Percentiles rank a stretch among this genome's conserved stretches.
phyloP scores from a whole-genome alignment of 768 basidiomycete genomes.

The Kwoniella heveanensis region DNA sequence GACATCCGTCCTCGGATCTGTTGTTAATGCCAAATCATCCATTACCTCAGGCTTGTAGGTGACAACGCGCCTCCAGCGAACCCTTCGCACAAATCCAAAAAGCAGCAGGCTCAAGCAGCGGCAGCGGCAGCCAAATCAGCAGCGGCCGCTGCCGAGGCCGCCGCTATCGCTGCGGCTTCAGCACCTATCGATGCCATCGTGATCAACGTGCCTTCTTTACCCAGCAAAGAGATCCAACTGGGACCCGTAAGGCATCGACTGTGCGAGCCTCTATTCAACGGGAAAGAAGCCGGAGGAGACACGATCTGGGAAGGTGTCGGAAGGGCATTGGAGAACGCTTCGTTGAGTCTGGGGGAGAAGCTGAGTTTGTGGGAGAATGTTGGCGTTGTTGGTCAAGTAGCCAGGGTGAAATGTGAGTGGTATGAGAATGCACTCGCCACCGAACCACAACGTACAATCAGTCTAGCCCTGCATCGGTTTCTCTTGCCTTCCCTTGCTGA shows the following conservation, averaged over 20 bases:
- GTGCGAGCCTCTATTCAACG: conserved; percentile 50
- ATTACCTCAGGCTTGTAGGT: conserved; percentile 35
- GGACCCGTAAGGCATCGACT: conserved; percentile 51
- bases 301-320: conserved; percentile 53
- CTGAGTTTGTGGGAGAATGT: conserved; percentile 49
- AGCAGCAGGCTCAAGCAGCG: conserved; percentile 32
- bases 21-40: background rate
- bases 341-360: conserved; percentile 33
- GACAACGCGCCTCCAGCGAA: conserved; percentile 32
- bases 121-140: conserved; percentile 42
- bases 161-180: conserved; percentile 39
- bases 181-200: conserved; percentile 40
- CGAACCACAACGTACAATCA: too few species aligned
- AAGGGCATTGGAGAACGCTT: conserved; percentile 39
- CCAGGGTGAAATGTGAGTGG: conserved; percentile 51
- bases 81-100: conserved; percentile 48
- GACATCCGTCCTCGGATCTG: background rate
- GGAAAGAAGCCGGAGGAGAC: conserved; percentile 35
- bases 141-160: conserved; percentile 40
- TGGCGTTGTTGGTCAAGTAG: conserved; percentile 50
- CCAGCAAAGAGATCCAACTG: conserved; percentile 41
- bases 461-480: background rate
- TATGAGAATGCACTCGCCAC: too few species aligned
- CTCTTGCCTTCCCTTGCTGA: background rate
- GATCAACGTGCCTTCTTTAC: conserved; percentile 41